Base-by-base conservation (phyloP, 768 basidiomycete species). In the Lentinus tigrinus region DNA sequence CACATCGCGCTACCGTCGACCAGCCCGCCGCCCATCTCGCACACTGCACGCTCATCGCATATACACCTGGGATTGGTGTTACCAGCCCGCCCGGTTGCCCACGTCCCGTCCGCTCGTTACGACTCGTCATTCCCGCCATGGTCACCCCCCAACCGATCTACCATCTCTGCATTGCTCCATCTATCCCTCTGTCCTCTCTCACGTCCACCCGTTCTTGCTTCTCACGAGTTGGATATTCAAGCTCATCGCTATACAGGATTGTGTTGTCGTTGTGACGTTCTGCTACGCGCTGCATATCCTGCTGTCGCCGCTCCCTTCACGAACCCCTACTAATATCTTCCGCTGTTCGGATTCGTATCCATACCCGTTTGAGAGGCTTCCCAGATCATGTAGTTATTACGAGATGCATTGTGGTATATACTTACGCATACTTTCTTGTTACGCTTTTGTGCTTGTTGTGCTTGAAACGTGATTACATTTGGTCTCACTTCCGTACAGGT, bases 41-140 rank as follows among this genome's bases (percentile, higher is more conserved):
- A 19, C 48, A 10, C 40, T 26, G 28, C 62, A 57, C 43, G 11
- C 6, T 11, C 11, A 31, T 31, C 31, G 31, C 31, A 36, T 58
- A 47, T 28, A 31, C 38, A 24, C 39, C 19, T 63, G 55, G 66
- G 65, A 67, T 52, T 58, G 57, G 67, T 61, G 63, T 66, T 27
- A 31, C 46, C 8, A 57, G 58, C 19, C 31, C 31, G 31, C 31
- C 43, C 21, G 43, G 43, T 46, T 23, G 58, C 62, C 58, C 64
- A 50, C 54, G 39, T 72, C 67, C 69, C 66, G 63, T 72, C 71
- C 71, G 54, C 67, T 72, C 71, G 10, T 70, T 71, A 54, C 44
- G 21, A 49, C 60, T 48, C 27, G 16, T 23, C 44, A 47, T 21
- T 19, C 50, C 23, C 31, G 28, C 38, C 23, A 38, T 50, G 31